Percentiles rank a stretch among this genome's conserved stretches.
Evolutionary conservation across 2,329 filamentous ascomycete species (phyloP).

Genomic region (Verticillium klebahnii): DNA sequence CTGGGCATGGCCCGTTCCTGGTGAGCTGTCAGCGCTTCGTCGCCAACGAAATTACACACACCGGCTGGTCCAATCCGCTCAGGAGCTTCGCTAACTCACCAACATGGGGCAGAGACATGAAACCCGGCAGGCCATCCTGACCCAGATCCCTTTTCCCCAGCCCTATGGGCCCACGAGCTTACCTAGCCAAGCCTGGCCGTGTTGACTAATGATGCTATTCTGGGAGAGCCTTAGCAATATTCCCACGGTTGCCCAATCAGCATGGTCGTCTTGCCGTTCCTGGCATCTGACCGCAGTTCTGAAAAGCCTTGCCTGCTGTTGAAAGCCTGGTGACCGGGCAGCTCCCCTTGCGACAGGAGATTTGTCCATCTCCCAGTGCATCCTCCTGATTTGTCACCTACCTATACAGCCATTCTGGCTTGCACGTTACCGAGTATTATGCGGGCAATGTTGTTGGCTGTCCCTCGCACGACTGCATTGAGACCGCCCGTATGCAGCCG

Average conservation of each 20-base stretch:
- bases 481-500: too few relatives aligned
- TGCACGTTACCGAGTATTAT: too few relatives aligned
- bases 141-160: not conserved
- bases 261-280: not conserved
- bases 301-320: not conserved
- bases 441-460: too few relatives aligned
- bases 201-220: not conserved
- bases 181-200: not conserved
- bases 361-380: not conserved
- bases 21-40: not conserved
- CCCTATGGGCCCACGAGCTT: not conserved
- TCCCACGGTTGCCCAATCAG: not conserved
- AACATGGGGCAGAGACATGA: not conserved
- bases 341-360: not conserved
- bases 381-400: not conserved
- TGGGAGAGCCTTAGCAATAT: not conserved
- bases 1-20: not conserved
- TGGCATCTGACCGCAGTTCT: not conserved
- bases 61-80: not conserved
- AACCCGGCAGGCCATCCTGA: not conserved
- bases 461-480: too few relatives aligned
- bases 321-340: not conserved
- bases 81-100: not conserved
- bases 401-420: not conserved
- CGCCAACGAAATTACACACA: not conserved